Base-by-base conservation (phyloP, 108 stramenopile species). In the Skeletonema grethae region DNA sequence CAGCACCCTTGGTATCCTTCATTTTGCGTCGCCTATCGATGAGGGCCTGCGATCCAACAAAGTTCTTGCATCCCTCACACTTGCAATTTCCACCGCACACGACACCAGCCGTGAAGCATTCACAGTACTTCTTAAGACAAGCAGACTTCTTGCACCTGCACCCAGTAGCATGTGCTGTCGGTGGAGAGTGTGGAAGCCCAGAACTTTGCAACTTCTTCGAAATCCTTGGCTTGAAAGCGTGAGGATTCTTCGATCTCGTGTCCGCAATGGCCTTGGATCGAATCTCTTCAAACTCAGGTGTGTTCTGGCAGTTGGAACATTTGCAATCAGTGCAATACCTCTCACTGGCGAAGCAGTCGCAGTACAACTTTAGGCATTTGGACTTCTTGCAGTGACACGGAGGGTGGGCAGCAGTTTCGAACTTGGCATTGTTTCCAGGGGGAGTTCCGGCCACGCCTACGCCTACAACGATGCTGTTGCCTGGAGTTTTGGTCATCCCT, bases 121-220 rank as follows among this genome's bases (percentile, higher is more conserved):
- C 99, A 84, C 99, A 99, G 72, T 97, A 98, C 67, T 97, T 98
- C 73, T 99, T 99, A 50, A 99, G 86, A 84, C 99, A 99, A 25
- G 81, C 82, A 4, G 90, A 91, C 67, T 89, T 90, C 65, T 91
- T 95, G 86, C 99, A 99, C 76, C 88, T 87, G 73, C 99, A 99
- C 29, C 99, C 98, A 29, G 86, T 89, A 61, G 82, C 84, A 86
- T 98, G 96, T 12, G 81, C 81, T 7, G 76, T 80, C 18, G 50
- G 50, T 53, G 50, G 50, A 53, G 50, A 53, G 50, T 53, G 18
- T 2, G 50, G 50, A 16, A 22, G 50, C 50, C 50, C 50, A 53
- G 50, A 53, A 53, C 20, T 22, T 53, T 53, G 50, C 22, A 53
- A 22, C 39, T 78, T 67, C 22, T 82, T 64, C 20, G 67, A 65